Evolutionary conservation across 2,329 filamentous ascomycete species (phyloP), one percentile per base, ranked within the genome.

Genomic region (Trichoderma pleuroti): DNA sequence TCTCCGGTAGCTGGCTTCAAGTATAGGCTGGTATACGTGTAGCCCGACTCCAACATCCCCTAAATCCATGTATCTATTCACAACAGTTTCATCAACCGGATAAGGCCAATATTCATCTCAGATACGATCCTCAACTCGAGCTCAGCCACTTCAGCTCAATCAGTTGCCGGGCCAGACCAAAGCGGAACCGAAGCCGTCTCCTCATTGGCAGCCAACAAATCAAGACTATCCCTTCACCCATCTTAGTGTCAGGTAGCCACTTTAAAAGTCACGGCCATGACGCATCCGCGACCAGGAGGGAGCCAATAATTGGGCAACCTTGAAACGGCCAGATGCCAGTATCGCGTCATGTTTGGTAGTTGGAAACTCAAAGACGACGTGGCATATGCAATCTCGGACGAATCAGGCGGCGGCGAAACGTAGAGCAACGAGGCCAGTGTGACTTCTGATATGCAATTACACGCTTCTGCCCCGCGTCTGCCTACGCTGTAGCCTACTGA

Each of bases 161-260:
- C 21, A 12, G 46, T 49, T 49, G 46, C 46, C 42, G 30, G 61
- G 26, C 39, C 39, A 65, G 46, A 54, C 59, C 42, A 52, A 14
- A 36, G 62, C 62, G 62, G 62, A 32, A 26, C 62, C 49, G 7
- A 6, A 28, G 39, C 42, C 39, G 61, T 46, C 32, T 3, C 3
- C 60, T 21, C 39, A 30, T 49, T 63, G 60, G 74, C 74, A 65
- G 75, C 57, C 61, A 77, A 75, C 24, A 76, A 76, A 74, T 21
- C 72, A 71, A 24, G 70, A 70, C 12, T 64, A 72, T 64, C 64
- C 36, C 66, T 42, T 11, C 4, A 30, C 14, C 60, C 3, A 21
- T 30, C 28, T 30, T 28, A 54, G 62, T 26, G 21, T 16, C 21
- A 34, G 46, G 30, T 26, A 64, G 30, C 62, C 32, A 65, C 32